Conservation (phyloP, 352 stramenopile genomes). For the Phytophthora idaei region DNA sequence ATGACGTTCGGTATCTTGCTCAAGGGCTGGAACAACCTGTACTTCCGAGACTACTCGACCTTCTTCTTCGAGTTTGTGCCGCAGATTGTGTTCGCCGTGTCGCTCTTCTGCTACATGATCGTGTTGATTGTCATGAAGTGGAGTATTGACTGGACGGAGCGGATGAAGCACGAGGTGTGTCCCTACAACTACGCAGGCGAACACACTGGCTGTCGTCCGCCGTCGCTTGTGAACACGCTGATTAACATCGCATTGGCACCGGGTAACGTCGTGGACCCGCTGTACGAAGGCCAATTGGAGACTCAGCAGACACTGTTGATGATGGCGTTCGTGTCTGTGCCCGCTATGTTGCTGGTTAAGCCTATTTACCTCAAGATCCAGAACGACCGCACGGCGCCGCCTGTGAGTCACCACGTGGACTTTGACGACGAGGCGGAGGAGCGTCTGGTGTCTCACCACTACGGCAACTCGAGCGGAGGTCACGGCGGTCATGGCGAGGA, state of each 20-base stretch:
- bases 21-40: slow-evolving; percentile 96
- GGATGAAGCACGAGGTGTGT: slow-evolving; percentile 93
- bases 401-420: slow-evolving; percentile 77
- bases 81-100: slow-evolving; percentile 95
- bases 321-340: slow-evolving; percentile 95
- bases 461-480: slow-evolving; percentile 46
- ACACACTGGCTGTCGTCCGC: slow-evolving; percentile 95
- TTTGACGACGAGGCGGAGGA: slow-evolving; percentile 78
- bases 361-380: slow-evolving; percentile 91
- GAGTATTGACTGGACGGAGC: slow-evolving; percentile 97
- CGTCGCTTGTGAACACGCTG: slow-evolving; percentile 98
- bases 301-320: slow-evolving; percentile 92
- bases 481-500: slow-evolving; percentile 72
- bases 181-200: slow-evolving; percentile 94
- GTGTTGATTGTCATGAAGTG: slow-evolving; percentile 99
- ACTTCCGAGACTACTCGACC: slow-evolving; percentile 95
- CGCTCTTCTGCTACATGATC: slow-evolving; percentile 99
- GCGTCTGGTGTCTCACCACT: slow-evolving; percentile 53
- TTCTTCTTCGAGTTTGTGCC: slow-evolving; percentile 98
- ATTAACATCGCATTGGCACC: slow-evolving; percentile 99
- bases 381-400: slow-evolving; percentile 55
- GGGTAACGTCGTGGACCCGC: slow-evolving; percentile 93
- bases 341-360: slow-evolving; percentile 96
- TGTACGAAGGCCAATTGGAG: slow-evolving; percentile 94
- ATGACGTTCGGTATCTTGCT: slow-evolving; percentile 98